Evolutionary conservation across 345 rosid species (phyloP).

Genomic region (Citrus medica): DNA sequence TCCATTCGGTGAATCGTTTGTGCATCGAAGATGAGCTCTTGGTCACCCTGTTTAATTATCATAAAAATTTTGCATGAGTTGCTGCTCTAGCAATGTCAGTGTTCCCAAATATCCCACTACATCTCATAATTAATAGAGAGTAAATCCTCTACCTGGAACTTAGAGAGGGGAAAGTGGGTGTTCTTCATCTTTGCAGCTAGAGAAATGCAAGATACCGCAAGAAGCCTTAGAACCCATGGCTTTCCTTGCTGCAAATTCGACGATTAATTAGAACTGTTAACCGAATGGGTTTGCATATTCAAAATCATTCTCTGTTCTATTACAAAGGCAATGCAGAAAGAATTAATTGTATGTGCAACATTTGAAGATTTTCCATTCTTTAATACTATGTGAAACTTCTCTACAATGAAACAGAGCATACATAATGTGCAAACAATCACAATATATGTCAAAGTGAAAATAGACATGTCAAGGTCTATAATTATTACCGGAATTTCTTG

Average conservation of each 20-base stretch:
- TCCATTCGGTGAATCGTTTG: conserved; percentile 53
- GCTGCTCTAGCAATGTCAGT: neutral
- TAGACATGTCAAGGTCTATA: neutral
- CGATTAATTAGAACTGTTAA: neutral
- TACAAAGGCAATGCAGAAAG: neutral
- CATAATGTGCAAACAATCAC: neutral
- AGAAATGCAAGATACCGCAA: conserved; percentile 42
- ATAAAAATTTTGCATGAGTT: neutral
- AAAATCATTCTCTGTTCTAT: neutral
- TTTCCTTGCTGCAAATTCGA: conserved; percentile 31
- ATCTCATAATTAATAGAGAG: neutral
- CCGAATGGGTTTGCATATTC: neutral
- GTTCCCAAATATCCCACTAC: neutral
- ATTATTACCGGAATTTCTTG: conserved; percentile 32
- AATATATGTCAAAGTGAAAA: neutral
- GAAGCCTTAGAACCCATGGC: conserved; percentile 41
- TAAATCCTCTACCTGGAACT: conserved; percentile 29
- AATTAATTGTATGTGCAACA: neutral
- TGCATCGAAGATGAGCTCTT: conserved; percentile 31
- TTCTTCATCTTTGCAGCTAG: conserved; percentile 50
- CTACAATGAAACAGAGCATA: neutral
- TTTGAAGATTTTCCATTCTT: neutral
- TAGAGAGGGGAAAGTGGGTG: conserved; percentile 20
- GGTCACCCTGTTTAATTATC: conserved; percentile 31
- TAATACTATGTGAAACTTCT: neutral